phyloP scores from a whole-genome alignment of 1,284 basidiomycete species.

The Polyporus tsugae region DNA sequence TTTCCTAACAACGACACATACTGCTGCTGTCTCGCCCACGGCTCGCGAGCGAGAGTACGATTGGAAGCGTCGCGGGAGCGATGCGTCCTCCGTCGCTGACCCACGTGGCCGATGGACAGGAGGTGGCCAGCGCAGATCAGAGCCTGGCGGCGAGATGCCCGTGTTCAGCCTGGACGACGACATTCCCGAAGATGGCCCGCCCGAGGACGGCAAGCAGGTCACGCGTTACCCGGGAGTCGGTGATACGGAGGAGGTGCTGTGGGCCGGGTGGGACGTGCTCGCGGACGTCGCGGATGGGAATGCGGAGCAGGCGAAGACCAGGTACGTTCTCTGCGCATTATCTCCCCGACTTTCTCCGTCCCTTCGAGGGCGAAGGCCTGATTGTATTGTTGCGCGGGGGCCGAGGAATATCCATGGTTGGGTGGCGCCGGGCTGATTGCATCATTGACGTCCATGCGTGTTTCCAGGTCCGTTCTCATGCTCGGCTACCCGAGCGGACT shows the following conservation, averaged over 20 bases:
- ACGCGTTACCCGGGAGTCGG: conserved; percentile 41
- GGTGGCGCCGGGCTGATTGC: conserved; percentile 5
- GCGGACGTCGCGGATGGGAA: conserved; percentile 19
- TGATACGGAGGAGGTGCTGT: conserved; percentile 42
- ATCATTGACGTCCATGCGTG: conserved; percentile 18
- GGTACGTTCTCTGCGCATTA: conserved; percentile 35
- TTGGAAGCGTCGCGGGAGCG: conserved; percentile 35
- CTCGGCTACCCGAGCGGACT: conserved; percentile 66
- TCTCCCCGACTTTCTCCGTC: not conserved
- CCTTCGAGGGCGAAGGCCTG: not conserved
- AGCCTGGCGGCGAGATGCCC: conserved; percentile 29
- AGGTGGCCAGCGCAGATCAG: conserved; percentile 12
- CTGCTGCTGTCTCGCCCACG: conserved; percentile 16
- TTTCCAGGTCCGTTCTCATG: conserved; percentile 60
- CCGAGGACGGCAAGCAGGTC: conserved; percentile 21
- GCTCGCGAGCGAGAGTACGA: conserved; percentile 14
- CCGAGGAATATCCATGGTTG: not conserved
- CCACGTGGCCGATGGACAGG: conserved; percentile 21
- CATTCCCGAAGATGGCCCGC: conserved; percentile 31
- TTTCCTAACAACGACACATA: conserved; percentile 41
- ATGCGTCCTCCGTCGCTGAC: conserved; percentile 27
- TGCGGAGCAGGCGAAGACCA: conserved; percentile 33
- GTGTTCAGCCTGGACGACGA: conserved; percentile 44
- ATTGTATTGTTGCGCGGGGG: conserved; percentile 10
- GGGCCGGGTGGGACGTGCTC: conserved; percentile 45